Percentiles rank a stretch among this genome's conserved stretches.
These are phyloP conservation scores for Daldinia bambusicola DNA, from an alignment of 495 filamentous ascomycete genomes.

Conservation along the genomic window DNA sequence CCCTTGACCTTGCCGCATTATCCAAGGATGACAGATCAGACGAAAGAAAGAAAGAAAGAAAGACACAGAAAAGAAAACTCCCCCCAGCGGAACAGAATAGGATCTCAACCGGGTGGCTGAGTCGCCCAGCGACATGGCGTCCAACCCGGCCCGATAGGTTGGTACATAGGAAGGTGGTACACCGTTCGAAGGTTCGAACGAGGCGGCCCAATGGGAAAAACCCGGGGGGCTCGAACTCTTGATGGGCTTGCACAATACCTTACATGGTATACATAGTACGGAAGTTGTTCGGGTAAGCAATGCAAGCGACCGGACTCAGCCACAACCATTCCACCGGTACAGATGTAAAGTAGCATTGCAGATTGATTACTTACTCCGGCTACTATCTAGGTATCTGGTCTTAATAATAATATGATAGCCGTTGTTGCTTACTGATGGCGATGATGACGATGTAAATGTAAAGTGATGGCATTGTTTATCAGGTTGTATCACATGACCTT, in stretches of 20 bases:
- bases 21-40: constrained; percentile 12
- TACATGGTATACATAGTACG: no score
- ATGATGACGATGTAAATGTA: no score
- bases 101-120: constrained; percentile 5
- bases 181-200: neutral
- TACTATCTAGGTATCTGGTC: no score
- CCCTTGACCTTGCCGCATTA: neutral
- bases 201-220: constrained; percentile 4
- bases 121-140: constrained; percentile 11
- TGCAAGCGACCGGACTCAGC: constrained; percentile 8
- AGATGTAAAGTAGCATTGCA: neutral
- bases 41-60: neutral
- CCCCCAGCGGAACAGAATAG: constrained; percentile 2
- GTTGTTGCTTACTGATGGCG: no score
- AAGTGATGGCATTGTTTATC: neutral
- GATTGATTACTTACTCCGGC: no score
- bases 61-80: no score
- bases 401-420: no score
- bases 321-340: constrained; percentile 25
- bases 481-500: constrained; percentile 2
- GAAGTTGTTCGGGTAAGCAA: constrained; percentile 2
- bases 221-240: no score
- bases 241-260: no score
- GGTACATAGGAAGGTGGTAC: constrained; percentile 1
- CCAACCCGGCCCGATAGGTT: constrained; percentile 12